Evolutionary conservation across 768 basidiomycete species (phyloP).

Genomic region (Daedaleopsis sinensis): DNA sequence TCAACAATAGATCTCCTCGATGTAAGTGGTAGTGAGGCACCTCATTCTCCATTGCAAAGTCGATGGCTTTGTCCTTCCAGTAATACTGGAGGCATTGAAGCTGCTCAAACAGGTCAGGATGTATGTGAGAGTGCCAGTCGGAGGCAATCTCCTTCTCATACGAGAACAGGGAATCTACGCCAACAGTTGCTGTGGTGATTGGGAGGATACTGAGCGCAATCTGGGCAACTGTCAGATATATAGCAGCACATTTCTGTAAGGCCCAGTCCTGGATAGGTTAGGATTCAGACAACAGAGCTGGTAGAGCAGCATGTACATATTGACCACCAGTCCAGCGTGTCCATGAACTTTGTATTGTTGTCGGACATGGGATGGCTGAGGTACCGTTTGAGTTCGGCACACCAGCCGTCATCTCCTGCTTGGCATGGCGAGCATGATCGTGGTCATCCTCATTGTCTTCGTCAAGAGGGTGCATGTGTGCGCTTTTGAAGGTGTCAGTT

Average conservation of each 20-base stretch:
- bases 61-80: conserved; percentile 6
- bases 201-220: conserved; percentile 17
- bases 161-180: conserved; percentile 21
- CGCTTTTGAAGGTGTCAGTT: too few species aligned
- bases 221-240: conserved; percentile 10
- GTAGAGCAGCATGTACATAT: background rate
- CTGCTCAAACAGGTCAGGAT: conserved; percentile 9
- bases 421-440: background rate
- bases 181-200: conserved; percentile 15
- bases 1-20: too few species aligned
- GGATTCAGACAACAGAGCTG: too few species aligned
- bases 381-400: conserved; percentile 15
- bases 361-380: conserved; percentile 11
- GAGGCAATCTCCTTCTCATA: conserved; percentile 2
- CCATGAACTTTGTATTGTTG: conserved; percentile 15
- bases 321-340: conserved; percentile 24
- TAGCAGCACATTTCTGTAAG: background rate
- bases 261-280: too few species aligned
- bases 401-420: conserved; percentile 20
- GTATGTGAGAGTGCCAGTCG: background rate
- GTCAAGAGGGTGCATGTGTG: too few species aligned
- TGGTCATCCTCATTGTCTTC: background rate
- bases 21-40: too few species aligned
- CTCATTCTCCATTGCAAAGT: background rate
- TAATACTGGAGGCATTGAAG: conserved; percentile 17